phyloP scores from a whole-genome alignment of 495 filamentous ascomycete genomes.

The Aspergillus incahuasiensis region DNA sequence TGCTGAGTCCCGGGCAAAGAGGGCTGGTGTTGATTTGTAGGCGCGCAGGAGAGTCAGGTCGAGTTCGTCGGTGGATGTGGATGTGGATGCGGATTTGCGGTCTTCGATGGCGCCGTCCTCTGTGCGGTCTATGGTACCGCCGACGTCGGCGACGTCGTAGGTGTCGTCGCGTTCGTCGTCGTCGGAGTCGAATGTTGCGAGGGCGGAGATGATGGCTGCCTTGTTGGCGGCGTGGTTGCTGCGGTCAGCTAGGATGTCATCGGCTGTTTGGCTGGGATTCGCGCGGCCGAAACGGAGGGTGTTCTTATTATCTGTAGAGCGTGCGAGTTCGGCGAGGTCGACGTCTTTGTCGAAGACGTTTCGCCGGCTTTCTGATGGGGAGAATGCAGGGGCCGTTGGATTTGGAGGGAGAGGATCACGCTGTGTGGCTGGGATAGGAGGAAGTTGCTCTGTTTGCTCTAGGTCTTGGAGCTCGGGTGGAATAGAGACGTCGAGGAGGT shows the following conservation, averaged over 20 bases:
- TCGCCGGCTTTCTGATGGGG: conserved; percentile 39
- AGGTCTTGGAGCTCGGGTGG: conserved; percentile 47
- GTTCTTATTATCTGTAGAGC: conserved; percentile 35
- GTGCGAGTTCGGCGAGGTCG: conserved; percentile 68
- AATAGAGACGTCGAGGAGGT: conserved; percentile 78
- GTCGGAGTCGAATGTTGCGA: conserved; percentile 87
- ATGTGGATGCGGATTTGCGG: conserved; percentile 20
- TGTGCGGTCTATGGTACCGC: conserved; percentile 69
- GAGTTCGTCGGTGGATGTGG: conserved; percentile 28
- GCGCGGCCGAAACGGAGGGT: conserved; percentile 73
- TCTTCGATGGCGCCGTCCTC: conserved; percentile 36
- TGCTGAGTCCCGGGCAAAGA: conserved; percentile 64
- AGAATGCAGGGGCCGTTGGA: conserved; percentile 35
- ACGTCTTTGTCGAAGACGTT: conserved; percentile 74
- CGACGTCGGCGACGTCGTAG: conserved; percentile 88
- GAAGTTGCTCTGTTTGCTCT: conserved; percentile 39
- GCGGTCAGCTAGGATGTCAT: conserved; percentile 51
- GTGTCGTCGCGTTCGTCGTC: conserved; percentile 98
- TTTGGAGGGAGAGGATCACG: conserved; percentile 33
- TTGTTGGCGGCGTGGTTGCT: conserved; percentile 61
- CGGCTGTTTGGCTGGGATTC: conserved; percentile 58
- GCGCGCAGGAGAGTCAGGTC: conserved; percentile 59
- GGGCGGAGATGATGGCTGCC: conserved; percentile 83
- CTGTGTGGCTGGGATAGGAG: conserved; percentile 15
- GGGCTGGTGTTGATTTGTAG: conserved; percentile 55